Percentiles rank a stretch among this genome's conserved stretches.
Conservation (phyloP, 441 rosid genomes). For the Brassica hybrid region DNA sequence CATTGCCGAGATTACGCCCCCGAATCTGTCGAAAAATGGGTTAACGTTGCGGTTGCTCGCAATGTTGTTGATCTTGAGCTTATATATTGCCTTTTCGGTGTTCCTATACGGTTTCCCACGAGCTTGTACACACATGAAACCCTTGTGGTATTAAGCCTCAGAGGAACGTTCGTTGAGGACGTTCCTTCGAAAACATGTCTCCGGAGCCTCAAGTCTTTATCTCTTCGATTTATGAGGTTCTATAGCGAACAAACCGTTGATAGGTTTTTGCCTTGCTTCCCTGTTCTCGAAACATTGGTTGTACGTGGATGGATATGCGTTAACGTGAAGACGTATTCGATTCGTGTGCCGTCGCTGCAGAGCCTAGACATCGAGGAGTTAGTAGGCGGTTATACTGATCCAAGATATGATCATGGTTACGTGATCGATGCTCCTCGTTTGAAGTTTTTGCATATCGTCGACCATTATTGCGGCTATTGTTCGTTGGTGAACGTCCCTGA, state of each 20-base stretch:
- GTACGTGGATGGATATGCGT: not conserved
- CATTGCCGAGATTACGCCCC: not conserved
- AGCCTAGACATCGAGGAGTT: not conserved
- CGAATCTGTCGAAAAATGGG: not conserved
- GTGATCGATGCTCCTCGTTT: not conserved
- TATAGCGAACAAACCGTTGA: not conserved
- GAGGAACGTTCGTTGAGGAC: not conserved
- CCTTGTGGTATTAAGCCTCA: not conserved
- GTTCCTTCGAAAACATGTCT: not conserved
- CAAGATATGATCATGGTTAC: not conserved
- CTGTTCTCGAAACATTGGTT: not conserved
- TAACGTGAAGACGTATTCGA: not conserved
- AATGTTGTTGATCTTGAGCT: not conserved
- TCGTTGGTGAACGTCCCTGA: not conserved
- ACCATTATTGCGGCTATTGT: not conserved
- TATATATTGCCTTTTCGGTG: not conserved
- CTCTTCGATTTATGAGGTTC: not conserved
- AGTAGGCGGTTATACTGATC: not conserved
- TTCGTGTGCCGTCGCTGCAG: not conserved
- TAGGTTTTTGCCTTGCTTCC: not conserved
- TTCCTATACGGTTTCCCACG: not conserved
- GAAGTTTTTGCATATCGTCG: not conserved
- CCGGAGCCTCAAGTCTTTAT: not conserved
- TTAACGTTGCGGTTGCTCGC: not conserved
- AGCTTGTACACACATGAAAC: not conserved